Evolutionary conservation across 176 grass and related monocot genomes (phyloP).

Genomic region (Aechmea fasciata): DNA sequence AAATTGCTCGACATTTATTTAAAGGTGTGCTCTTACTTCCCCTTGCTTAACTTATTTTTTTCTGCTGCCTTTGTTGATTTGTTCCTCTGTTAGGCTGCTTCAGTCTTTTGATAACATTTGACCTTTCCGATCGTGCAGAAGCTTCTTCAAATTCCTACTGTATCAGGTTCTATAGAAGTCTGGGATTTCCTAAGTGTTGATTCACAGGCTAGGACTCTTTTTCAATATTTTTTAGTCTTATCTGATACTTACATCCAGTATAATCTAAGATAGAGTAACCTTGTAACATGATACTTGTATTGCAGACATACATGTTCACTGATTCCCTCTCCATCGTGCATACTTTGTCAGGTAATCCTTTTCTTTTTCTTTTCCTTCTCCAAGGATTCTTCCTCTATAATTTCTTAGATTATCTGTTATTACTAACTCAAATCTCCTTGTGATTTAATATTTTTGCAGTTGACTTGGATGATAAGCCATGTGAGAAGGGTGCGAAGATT

Average conservation of each 20-base stretch:
- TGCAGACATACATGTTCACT: slow-evolving; percentile 84
- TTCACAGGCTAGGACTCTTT: slow-evolving; percentile 60
- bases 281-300: slow-evolving; percentile 4
- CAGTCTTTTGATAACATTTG: background rate
- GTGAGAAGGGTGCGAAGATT: slow-evolving; percentile 43
- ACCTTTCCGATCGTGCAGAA: slow-evolving; percentile 42
- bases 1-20: slow-evolving; percentile 87
- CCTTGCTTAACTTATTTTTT: background rate
- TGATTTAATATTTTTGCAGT: slow-evolving; percentile 28
- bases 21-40: slow-evolving; percentile 55
- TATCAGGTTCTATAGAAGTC: slow-evolving; percentile 97
- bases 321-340: slow-evolving; percentile 85
- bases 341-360: slow-evolving; percentile 58
- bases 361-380: background rate
- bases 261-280: slow-evolving; percentile 10
- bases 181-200: slow-evolving; percentile 41
- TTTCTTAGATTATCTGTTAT: background rate
- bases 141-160: slow-evolving; percentile 84
- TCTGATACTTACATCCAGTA: slow-evolving; percentile 9
- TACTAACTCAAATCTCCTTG: background rate
- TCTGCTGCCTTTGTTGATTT: background rate
- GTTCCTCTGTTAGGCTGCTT: background rate
- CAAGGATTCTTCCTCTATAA: background rate
- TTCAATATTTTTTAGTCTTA: slow-evolving; percentile 13
- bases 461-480: slow-evolving; percentile 56